phyloP scores from a whole-genome alignment of 2,329 filamentous ascomycete genomes.

The Penicillium polonicum region DNA sequence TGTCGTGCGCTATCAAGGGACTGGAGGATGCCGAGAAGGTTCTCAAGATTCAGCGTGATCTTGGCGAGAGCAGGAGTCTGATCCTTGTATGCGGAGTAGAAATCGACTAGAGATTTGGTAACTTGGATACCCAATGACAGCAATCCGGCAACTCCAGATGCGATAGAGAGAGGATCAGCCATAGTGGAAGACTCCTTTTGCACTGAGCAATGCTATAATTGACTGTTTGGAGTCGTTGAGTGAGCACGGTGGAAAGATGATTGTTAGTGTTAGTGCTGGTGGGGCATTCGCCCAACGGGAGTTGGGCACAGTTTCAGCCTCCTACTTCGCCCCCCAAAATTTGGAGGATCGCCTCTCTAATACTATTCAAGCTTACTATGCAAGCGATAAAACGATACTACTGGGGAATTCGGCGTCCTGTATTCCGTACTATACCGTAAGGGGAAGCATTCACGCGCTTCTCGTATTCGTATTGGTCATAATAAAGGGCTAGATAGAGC shows the following conservation, averaged over 20 bases:
- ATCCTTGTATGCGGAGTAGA: conserved; percentile 33
- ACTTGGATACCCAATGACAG: conserved; percentile 42
- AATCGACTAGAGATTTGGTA: conserved; percentile 34
- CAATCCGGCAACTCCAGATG: conserved; percentile 32
- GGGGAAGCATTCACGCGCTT: too few relatives aligned
- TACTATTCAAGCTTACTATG: neutral
- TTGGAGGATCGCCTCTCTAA: neutral
- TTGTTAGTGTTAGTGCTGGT: neutral
- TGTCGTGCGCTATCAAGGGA: neutral
- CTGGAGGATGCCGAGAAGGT: conserved; percentile 6
- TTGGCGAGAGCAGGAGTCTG: conserved; percentile 29
- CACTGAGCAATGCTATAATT: neutral
- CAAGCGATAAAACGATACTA: neutral
- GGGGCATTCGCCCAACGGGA: neutral
- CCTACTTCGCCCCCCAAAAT: neutral
- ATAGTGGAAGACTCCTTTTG: conserved; percentile 6
- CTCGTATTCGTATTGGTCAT: neutral
- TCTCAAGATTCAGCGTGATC: conserved; percentile 7
- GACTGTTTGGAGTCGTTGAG: neutral
- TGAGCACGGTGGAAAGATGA: neutral
- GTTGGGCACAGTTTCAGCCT: too few relatives aligned
- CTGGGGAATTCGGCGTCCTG: too few relatives aligned
- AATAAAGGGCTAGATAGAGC: neutral
- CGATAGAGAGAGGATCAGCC: conserved; percentile 29
- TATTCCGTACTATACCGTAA: too few relatives aligned